Evolutionary conservation across 257 asterid genomes (phyloP).

Genomic region (Solanum rostratum): DNA sequence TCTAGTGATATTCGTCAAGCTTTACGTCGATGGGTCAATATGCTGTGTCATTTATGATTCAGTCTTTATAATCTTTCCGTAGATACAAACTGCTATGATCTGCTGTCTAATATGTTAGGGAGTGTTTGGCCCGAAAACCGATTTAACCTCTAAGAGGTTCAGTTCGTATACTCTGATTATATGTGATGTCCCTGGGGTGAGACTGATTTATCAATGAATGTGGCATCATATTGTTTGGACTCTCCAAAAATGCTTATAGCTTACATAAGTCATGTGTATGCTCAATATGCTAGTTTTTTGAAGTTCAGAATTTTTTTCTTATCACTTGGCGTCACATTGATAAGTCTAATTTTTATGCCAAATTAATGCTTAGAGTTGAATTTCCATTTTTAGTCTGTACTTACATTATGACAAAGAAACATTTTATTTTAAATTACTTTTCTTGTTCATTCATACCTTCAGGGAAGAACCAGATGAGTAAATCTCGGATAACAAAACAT

Average conservation of each 20-base stretch:
- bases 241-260: background rate
- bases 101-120: background rate
- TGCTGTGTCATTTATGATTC: background rate
- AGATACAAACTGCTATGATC: background rate
- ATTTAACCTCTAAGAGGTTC: background rate
- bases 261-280: no score
- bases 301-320: background rate
- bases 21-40: background rate
- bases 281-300: background rate
- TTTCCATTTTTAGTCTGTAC: background rate
- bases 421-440: no score
- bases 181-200: background rate
- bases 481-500: no score
- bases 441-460: background rate
- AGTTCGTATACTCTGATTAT: background rate
- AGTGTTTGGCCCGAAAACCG: background rate
- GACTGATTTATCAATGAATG: background rate
- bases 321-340: no score
- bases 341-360: background rate
- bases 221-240: background rate
- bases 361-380: background rate
- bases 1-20: background rate
- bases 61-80: background rate
- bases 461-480: no score
- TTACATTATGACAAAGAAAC: no score